phyloP scores from a whole-genome alignment of 345 rosid species.

The Anacardium occidentale region DNA sequence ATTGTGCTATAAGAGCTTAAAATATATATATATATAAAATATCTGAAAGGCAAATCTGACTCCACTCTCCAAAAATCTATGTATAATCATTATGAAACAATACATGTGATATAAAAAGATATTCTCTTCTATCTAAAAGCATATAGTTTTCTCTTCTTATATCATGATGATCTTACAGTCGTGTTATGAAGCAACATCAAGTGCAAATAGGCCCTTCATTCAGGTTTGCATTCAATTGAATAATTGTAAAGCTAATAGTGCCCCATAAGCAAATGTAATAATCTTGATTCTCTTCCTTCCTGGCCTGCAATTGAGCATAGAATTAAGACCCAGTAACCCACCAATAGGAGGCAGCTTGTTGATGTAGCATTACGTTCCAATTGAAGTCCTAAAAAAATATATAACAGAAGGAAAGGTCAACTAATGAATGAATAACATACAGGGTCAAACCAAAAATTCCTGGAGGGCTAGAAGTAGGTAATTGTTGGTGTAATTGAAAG shows the following conservation, averaged over 20 bases:
- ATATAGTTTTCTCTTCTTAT: background rate
- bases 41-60: background rate
- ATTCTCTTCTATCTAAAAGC: background rate
- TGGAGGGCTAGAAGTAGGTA: no score
- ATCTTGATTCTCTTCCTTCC: no score
- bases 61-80: background rate
- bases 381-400: background rate
- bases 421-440: no score
- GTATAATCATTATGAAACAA: slow-evolving; percentile 10
- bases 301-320: background rate
- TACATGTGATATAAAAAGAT: background rate
- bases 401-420: no score
- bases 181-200: slow-evolving; percentile 7
- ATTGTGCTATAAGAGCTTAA: background rate
- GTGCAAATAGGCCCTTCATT: background rate
- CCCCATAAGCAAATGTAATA: background rate
- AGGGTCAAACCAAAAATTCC: no score
- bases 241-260: background rate
- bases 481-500: no score
- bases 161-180: slow-evolving; percentile 5
- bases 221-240: background rate
- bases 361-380: background rate
- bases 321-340: background rate
- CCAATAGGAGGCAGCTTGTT: background rate
- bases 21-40: background rate